Evolutionary conservation across 2,329 filamentous ascomycete species (phyloP), one percentile per base, ranked within the genome.

Genomic region (Tolypocladium ophioglossoides): DNA sequence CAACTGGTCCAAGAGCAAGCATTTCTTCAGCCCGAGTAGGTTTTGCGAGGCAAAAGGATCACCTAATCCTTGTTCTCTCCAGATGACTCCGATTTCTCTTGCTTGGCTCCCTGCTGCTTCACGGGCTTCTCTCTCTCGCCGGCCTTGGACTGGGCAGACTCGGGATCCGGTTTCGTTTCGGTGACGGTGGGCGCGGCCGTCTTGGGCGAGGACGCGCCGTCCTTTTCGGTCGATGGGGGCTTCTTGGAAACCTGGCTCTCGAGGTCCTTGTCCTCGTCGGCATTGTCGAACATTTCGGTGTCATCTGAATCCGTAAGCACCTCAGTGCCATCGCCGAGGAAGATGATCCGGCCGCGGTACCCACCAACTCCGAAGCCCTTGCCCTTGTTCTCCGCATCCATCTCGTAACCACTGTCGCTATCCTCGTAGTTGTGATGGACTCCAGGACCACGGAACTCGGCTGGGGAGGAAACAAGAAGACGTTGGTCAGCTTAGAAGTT

Each of bases 301-400:
- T 96, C 91, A 71, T 91, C 85, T 68, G 87, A 87, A 72, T 94
- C 90, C 62, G 89, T 90, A 66, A 91, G 78, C 69, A 95, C 84
- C 77, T 96, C 91, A 66, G 90, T 95, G 65, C 92, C 94, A 76
- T 97, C 91, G 62, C 92, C 91, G 63, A 99, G 82, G 68, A 96
- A 85, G 71, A 97, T 97, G 70, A 96, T 91, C 64, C 91, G 85
- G 63, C 91, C 90, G 70, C 83, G 83, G 70, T 86, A 87, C 69
- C 85, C 86, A 71, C 84, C 76, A 63, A 82, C 74, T 59, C 83
- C 82, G 66, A 87, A 86, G 62, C 77, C 74, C 70, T 78, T 80
- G 64, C 74, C 72, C 69, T 79, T 79, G 63, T 81, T 80, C 64
- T 87, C 84, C 70, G 83, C 78, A 65, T 90, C 85, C 72, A 87